Base-by-base conservation (phyloP, 805 yeast species). In the Wickerhamomyces bisporus region DNA sequence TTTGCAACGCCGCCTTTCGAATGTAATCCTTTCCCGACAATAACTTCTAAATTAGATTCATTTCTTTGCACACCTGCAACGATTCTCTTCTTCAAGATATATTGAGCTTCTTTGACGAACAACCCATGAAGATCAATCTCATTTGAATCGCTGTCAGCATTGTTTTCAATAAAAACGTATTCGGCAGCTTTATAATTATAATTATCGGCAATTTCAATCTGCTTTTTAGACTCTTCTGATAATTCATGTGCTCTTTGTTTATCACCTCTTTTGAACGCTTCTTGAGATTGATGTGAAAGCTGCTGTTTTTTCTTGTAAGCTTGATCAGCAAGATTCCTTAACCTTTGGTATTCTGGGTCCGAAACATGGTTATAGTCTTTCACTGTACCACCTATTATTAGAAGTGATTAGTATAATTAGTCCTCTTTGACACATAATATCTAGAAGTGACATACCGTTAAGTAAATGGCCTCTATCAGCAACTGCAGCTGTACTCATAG, bases 61-160 rank as follows among this genome's bases (percentile, higher is more conserved):
- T 74, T 66, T 18, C 76, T 65, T 27, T 55, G 54, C 13, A 77
- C 69, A 38, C 80, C 86, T 20, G 77, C 78, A n/a, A 71, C 70
- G 34, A 91, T 73, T 41, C 98, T 71, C 43, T 74, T 77, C 49
- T 81, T 85, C 47, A 91, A 67, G 35, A 83, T 76, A 55, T 77
- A 82, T 43, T 77, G 76, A 7, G 97, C 96, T 63, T 91, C 98
- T 57, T 80, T 82, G 15, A 91, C 94, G 50, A 71, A 89, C 23
- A 91, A 65, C 0, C 98, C 98, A 60, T 91, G 98, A 37, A 91
- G 68, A 63, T 91, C 98, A 45, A 91, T 87, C 61, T 91, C 98
- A 58, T 86, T 82, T 18, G 71, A 70, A 24, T 74, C 79, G n/a
- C 91, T 80, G 54, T 89, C 97, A 28, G 86, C 75, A 55, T 91